A percentile compares a stretch with the other conserved stretches of the same genome.
These are phyloP conservation scores for Neostapfia colusana DNA, from an alignment of 176 grass and related monocot genomes.

Conservation along the genomic window DNA sequence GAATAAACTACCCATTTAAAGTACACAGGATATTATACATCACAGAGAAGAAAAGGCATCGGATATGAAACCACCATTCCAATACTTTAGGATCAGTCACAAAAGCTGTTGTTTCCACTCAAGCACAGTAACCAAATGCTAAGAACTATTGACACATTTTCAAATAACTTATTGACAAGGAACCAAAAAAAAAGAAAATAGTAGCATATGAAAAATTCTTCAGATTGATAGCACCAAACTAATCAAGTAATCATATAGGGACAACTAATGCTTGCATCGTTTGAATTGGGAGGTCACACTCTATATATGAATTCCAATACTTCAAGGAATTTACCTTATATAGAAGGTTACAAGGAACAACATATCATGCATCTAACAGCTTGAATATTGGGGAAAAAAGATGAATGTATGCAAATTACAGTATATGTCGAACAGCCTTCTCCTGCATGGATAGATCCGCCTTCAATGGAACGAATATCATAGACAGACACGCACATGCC, in stretches of 20 bases:
- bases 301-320: background rate
- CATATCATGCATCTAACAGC: background rate
- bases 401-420: constrained; percentile 35
- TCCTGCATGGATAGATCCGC: constrained; percentile 72
- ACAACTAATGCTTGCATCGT: background rate
- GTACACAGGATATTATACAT: background rate
- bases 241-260: constrained; percentile 48
- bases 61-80: background rate
- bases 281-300: background rate
- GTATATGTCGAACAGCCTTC: constrained; percentile 78
- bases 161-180: background rate
- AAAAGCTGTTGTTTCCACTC: background rate
- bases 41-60: background rate
- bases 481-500: constrained; percentile 82
- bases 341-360: background rate
- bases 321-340: constrained; percentile 16
- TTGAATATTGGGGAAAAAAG: constrained; percentile 12
- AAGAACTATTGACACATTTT: background rate
- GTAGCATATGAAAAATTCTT: background rate
- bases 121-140: background rate
- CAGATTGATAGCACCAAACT: background rate
- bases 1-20: background rate
- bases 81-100: background rate
- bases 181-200: background rate
- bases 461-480: constrained; percentile 68